Percentiles rank a stretch among this genome's conserved stretches.
phyloP scores from a whole-genome alignment of 2,329 filamentous ascomycete species.

The Juglanconis oblonga region DNA sequence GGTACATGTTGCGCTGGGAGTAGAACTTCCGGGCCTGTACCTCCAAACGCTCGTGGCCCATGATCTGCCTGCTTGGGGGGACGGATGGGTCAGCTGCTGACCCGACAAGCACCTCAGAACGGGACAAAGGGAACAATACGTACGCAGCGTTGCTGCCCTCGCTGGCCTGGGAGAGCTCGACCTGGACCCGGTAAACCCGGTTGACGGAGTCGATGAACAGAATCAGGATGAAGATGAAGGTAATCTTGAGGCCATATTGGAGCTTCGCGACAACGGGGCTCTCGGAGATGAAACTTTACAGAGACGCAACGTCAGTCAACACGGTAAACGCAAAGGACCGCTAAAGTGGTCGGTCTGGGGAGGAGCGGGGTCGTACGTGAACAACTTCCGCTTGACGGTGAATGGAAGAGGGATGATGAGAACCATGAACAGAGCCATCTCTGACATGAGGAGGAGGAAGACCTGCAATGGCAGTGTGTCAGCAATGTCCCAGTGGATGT shows the following conservation, averaged over 20 bases:
- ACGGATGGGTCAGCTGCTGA: constrained; percentile 19
- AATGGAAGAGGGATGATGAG: constrained; percentile 88
- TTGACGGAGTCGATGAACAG: constrained; percentile 96
- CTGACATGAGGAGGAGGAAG: constrained; percentile 76
- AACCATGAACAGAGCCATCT: constrained; percentile 79
- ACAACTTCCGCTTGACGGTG: constrained; percentile 78
- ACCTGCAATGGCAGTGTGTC: constrained; percentile 52
- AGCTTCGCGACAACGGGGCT: constrained; percentile 81
- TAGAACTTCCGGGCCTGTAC: constrained; percentile 99
- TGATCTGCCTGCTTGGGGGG: constrained; percentile 50
- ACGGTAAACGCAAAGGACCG: not conserved
- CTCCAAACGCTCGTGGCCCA: constrained; percentile 94
- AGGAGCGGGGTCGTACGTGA: constrained; percentile 51
- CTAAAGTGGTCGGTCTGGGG: not conserved
- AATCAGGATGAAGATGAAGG: constrained; percentile 98
- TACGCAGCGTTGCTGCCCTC: constrained; percentile 57
- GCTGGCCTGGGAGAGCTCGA: constrained; percentile 73
- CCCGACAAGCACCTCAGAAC: not conserved
- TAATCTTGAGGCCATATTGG: constrained; percentile 98
- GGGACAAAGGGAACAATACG: constrained; percentile 27
- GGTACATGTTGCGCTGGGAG: constrained; percentile 99
- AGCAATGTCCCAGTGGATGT: constrained; percentile 19
- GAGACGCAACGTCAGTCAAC: not conserved
- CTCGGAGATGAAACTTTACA: constrained; percentile 81
- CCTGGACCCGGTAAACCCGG: constrained; percentile 93